Percentiles rank a stretch among this genome's conserved stretches.
These are phyloP conservation scores for Globisporangium acanthophoron DNA, from an alignment of 352 stramenopile genomes.

Conservation along the genomic window DNA sequence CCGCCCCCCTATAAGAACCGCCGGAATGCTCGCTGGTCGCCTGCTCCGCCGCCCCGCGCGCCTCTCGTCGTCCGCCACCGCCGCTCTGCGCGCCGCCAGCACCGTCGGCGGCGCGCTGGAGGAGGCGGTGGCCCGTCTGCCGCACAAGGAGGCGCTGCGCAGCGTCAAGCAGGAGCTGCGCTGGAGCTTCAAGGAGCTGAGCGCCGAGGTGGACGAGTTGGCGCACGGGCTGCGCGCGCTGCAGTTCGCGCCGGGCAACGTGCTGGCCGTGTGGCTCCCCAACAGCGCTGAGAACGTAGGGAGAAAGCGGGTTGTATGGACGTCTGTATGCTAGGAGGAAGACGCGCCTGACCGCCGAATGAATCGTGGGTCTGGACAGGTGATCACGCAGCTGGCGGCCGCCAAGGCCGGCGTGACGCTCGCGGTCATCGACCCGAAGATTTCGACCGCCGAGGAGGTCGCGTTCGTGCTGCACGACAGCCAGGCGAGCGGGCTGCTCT, in stretches of 20 bases:
- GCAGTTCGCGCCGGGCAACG: slow-evolving; percentile 62
- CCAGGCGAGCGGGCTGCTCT: slow-evolving; percentile 72
- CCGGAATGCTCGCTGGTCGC: slow-evolving; percentile 38
- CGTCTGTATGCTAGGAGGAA: background rate
- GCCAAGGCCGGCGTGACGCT: slow-evolving; percentile 80
- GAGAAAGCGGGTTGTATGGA: background rate
- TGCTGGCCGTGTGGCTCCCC: slow-evolving; percentile 81
- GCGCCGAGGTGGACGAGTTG: slow-evolving; percentile 63
- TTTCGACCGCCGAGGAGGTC: slow-evolving; percentile 69
- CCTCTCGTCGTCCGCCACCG: slow-evolving; percentile 27
- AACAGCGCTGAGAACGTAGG: slow-evolving; percentile 77
- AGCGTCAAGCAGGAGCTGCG: slow-evolving; percentile 80
- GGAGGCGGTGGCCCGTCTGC: slow-evolving; percentile 68
- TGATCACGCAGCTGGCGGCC: slow-evolving; percentile 78
- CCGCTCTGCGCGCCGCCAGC: slow-evolving; percentile 32
- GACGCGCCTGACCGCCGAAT: too few relatives aligned
- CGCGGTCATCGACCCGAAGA: slow-evolving; percentile 71
- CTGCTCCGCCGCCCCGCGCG: slow-evolving; percentile 50
- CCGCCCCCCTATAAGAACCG: background rate
- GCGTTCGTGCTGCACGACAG: slow-evolving; percentile 79
- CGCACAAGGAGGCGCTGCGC: slow-evolving; percentile 84
- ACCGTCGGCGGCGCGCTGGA: slow-evolving; percentile 67
- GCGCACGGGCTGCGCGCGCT: slow-evolving; percentile 74
- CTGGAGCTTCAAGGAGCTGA: slow-evolving; percentile 85
- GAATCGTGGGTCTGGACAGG: slow-evolving; percentile 11